phyloP scores from a whole-genome alignment of 2,329 filamentous ascomycete genomes.

The Cryphonectria nitschkei region DNA sequence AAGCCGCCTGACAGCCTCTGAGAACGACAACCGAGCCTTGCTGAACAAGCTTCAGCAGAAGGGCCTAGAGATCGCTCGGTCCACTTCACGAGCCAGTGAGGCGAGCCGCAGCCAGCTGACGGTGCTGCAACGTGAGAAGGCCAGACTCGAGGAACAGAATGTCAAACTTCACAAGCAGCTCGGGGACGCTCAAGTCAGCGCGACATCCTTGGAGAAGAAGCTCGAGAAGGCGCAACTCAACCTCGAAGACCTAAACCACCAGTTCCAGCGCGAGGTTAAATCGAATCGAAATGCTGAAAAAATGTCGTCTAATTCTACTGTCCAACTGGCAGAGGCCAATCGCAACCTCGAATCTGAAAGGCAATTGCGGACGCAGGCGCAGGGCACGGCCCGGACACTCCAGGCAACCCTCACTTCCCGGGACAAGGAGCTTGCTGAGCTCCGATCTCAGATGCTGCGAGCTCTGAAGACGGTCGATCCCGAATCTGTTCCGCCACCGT shows the following conservation, averaged over 20 bases:
- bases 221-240: constrained; percentile 88
- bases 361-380: constrained; percentile 82
- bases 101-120: constrained; percentile 77
- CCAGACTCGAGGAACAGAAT: constrained; percentile 80
- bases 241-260: constrained; percentile 90
- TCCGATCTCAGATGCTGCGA: constrained; percentile 77
- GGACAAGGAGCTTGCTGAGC: constrained; percentile 79
- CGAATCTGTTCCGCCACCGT: constrained; percentile 64
- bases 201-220: constrained; percentile 88
- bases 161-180: constrained; percentile 80
- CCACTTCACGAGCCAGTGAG: constrained; percentile 83
- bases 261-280: constrained; percentile 88
- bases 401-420: constrained; percentile 79
- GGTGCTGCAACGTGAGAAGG: constrained; percentile 81
- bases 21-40: constrained; percentile 94
- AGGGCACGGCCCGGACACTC: constrained; percentile 80
- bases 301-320: constrained; percentile 74
- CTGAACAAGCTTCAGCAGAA: constrained; percentile 98
- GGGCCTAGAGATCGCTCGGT: constrained; percentile 91
- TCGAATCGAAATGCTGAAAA: constrained; percentile 89
- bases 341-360: constrained; percentile 88
- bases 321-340: constrained; percentile 87
- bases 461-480: constrained; percentile 89
- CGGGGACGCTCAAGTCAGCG: constrained; percentile 79
- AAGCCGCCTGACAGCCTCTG: constrained; percentile 84